A percentile compares a stretch with the other conserved stretches of the same genome.
phyloP scores from a whole-genome alignment of 2,329 filamentous ascomycete genomes.

The Nigrograna mackinnonii region DNA sequence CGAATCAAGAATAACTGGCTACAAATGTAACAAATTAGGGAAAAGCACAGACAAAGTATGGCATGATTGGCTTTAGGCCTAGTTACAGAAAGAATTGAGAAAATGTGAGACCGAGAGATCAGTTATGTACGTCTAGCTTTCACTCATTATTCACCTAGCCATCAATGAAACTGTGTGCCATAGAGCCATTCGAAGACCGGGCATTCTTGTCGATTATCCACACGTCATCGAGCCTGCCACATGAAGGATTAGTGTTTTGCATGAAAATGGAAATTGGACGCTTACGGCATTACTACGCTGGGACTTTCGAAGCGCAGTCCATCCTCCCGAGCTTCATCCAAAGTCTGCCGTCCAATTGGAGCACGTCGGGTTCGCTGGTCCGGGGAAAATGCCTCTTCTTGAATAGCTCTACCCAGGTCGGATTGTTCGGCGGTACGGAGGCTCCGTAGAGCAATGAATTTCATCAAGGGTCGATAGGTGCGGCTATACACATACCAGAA shows the following conservation, averaged over 20 bases:
- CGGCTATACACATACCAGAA: conserved; percentile 80
- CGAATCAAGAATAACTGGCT: conserved; percentile 15
- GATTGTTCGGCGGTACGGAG: conserved; percentile 67
- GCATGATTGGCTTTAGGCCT: conserved; percentile 16
- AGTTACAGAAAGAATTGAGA: conserved; percentile 10
- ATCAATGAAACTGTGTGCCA: conserved; percentile 17
- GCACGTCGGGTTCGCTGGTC: conserved; percentile 1
- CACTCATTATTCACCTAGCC: conserved; percentile 7
- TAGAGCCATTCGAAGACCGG: conserved; percentile 24
- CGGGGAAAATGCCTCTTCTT: conserved; percentile 36
- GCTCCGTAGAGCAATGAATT: conserved; percentile 88
- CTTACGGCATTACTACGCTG: conserved; percentile 69
- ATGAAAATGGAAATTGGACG: conserved; percentile 20
- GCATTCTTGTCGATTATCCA: conserved; percentile 59
- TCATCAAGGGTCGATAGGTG: conserved; percentile 85
- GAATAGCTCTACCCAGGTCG: conserved; percentile 51
- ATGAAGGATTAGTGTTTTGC: conserved; percentile 8
- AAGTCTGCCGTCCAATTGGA: conserved; percentile 55
- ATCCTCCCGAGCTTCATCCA: conserved; percentile 74
- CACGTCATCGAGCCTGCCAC: conserved; percentile 63
- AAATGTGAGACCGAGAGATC: neutral
- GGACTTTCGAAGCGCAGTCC: conserved; percentile 77
- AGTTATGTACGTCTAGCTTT: neutral
- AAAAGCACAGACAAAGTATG: conserved; percentile 1
- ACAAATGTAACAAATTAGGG: too few species aligned